Evolutionary conservation across 495 filamentous ascomycete genomes (phyloP), one percentile per base, ranked within the genome.

Genomic region (Xylaria bambusicola): DNA sequence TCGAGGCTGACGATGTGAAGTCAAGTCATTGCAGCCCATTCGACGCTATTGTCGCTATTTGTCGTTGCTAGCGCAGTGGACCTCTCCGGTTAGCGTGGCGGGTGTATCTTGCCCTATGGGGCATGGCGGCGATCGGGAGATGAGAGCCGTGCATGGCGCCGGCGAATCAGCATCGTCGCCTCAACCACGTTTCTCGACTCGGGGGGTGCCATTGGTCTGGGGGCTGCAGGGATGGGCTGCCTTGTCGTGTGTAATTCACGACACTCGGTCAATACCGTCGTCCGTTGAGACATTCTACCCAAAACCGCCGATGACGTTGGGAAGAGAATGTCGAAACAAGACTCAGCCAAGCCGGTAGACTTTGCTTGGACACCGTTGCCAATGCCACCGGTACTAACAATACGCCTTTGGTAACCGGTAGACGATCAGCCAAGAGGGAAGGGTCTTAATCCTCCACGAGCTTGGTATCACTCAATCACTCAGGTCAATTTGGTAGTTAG

Each of bases 111-210:
- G 12, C 52, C 38, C 0, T 6, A 33, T 31, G 20, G 17, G 26
- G 26, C 31, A 33, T 33, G 10, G 52, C 3, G 21, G 4, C 23
- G 13, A 20, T 29, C 15, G 12, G 51, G 23, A 8, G 36, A 21
- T 33, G 7, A 33, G 13, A 9, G 17, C 26, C 52, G 36, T 53
- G 52, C 29, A 45, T 10, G 23, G 48, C 62, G 56, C 56, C 55
- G 61, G 63, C 66, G 66, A 69, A 69, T 69, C 61, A 69, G 53
- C 64, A 61, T 55, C 63, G 56, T 55, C 38, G 66, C 23, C 59
- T 35, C 36, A 60, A 50, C 57, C 66, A 69, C 66, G 65, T 66
- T 64, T 60, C 62, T 52, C 47, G 57, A 46, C 54, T 64, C 59
- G 12, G 24, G 40, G 54, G 38, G 20, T 66, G 4, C 59, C 42